These are phyloP conservation scores for Colletotrichum simmondsii DNA, from an alignment of 2,329 filamentous ascomycete genomes.

Conservation along the genomic window DNA sequence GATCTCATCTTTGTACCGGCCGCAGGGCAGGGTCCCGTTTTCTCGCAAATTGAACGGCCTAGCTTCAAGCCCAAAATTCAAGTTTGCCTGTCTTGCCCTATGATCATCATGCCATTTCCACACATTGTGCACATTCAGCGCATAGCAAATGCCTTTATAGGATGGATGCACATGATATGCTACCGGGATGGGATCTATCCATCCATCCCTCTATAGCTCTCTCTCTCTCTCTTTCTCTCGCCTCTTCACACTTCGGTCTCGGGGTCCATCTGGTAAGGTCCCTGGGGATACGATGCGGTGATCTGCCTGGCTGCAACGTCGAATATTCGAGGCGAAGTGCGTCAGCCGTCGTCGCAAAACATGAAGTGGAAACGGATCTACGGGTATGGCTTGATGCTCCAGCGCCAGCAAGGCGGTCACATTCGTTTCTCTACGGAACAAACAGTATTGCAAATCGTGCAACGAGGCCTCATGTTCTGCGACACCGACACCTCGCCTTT, in stretches of 20 bases:
- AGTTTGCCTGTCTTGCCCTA: conserved; percentile 5
- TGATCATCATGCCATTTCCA: neutral
- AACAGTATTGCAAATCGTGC: conserved; percentile 23
- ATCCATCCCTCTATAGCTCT: neutral
- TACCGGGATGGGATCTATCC: neutral
- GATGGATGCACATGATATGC: neutral
- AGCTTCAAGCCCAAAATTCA: neutral
- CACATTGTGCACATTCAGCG: neutral
- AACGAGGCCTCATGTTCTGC: conserved; percentile 1
- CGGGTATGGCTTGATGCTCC: neutral
- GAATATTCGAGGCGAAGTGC: conserved; percentile 5
- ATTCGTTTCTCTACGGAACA: conserved; percentile 5
- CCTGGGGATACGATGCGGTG: neutral
- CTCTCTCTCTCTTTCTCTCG: too few species aligned
- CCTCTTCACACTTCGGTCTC: neutral
- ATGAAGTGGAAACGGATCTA: conserved; percentile 6
- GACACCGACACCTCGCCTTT: neutral
- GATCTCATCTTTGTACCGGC: conserved; percentile 16
- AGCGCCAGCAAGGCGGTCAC: neutral
- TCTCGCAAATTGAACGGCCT: neutral
- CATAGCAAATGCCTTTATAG: neutral
- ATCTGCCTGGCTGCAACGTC: neutral
- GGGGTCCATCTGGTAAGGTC: neutral
- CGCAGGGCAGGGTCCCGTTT: conserved; percentile 13
- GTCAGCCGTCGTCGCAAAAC: conserved; percentile 8